Base-by-base conservation (phyloP, 345 rosid genomes). In the Brassica incana region DNA sequence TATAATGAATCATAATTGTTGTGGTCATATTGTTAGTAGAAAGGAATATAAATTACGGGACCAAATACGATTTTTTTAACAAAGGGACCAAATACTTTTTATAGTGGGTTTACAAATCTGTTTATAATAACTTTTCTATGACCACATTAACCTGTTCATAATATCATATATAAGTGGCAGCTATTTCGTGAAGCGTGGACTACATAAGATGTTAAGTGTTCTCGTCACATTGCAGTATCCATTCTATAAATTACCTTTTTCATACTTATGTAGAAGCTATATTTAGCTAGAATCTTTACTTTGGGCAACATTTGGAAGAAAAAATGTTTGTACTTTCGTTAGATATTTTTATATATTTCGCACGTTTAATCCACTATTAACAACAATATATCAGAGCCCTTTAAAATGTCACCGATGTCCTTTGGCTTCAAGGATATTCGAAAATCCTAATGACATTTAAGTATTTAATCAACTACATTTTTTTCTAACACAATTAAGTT, bases 361-460 rank as follows among this genome's bases (percentile, higher is more conserved):
- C 81, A 64, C 62, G 71, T 70, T 52, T 56, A 50, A 10, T 12
- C 65, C 76, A 77, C 75, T 63, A 69, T 29, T 33, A 27, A 35
- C 20, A 50, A 8, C 32, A 50, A 18, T 61, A 5, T 18, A 6
- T 23, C 5, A 27, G 8, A 35, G 16, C 40, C 35, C 27, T 36
- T 43, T 16, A 29, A 74, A 50, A 12, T 48, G 70, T 64, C 62
- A 52, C 71, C 7, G 59, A 14, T 52, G 8, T 52, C 59, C 9
- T 64, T 64, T 71, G 60, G 64, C 71, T 71, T 64, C 35, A 52
- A 77, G 43, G 43, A 15, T 71, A 20, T 64, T 70, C 38, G 40
- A 69, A 18, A 48, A 70, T 62, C 70, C 2, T 61, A 29, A 69
- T 69, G 14, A 69, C 52, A 45, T 69, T 32, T 64, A n/a, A 32